Evolutionary conservation across 1,284 basidiomycete species (phyloP), one percentile per base, ranked within the genome.

Genomic region (Austropuccinia psidii): DNA sequence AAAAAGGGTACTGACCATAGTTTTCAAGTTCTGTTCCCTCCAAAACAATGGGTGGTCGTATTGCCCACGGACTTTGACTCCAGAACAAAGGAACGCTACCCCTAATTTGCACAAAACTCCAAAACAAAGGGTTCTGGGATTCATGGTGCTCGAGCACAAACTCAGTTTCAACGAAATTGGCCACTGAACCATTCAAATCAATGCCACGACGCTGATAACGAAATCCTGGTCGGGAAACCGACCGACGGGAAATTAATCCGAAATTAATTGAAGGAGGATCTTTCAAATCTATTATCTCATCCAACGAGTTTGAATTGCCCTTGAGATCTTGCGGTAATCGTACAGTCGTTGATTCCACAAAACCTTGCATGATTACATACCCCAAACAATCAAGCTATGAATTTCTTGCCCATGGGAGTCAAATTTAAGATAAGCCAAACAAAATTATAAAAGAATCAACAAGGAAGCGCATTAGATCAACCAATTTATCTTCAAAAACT

Each of bases 11-110:
- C 52, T 57, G 37, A 72, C 68, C 86, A 54, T 87, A 79, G 75
- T 90, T 88, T 79, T 95, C 89, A 24, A 84, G 85, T 64, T 86
- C 85, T 0, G 90, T 90, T 67, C 89, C 83, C 75, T 93, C 90
- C 0, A 97, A 84, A 5, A 89, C 82, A 0, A 93, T 94, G 0
- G 91, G 87, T 7, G 94, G 94, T 79, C 95, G 97, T 77, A 97
- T 84, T 49, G 88, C 87, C 80, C 89, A 79, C 1, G 83, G 82
- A 17, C 79, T 78, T 77, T 94, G 92, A 4, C 86, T 88, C 92
- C 92, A 95, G 79, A 88, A 93, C 21, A 95, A 83, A 1, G 92
- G 92, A 74, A 95, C 90, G 21, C 91, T 94, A 8, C 93, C 94
- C 77, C 94, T 85, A 57, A 91, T 86, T 81, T 96, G 92, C 0